Conservation (phyloP, 495 filamentous ascomycete genomes). For the Hypoxylon lienhwacheense region DNA sequence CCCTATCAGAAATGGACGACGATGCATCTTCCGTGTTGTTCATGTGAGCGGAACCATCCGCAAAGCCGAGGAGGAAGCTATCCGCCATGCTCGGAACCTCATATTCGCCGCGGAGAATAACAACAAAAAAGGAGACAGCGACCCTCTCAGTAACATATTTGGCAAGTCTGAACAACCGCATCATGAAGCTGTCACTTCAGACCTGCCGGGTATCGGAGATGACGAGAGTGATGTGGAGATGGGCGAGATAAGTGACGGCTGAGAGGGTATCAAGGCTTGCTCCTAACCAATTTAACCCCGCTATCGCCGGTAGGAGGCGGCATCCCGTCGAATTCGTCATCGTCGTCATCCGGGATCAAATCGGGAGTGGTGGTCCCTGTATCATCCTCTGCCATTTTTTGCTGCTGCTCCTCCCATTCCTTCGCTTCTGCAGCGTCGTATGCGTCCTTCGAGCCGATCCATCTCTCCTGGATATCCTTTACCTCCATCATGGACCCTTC, state of each 20-base stretch:
- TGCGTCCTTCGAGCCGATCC: slow-evolving; percentile 86
- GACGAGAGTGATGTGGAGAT: slow-evolving; percentile 56
- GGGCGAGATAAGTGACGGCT: slow-evolving; percentile 44
- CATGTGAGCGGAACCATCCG: slow-evolving; percentile 91
- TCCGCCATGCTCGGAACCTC: slow-evolving; percentile 70
- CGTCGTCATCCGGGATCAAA: slow-evolving; percentile 39
- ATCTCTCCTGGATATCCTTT: slow-evolving; percentile 89
- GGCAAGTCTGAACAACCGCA: slow-evolving; percentile 33
- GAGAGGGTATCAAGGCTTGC: slow-evolving; percentile 44
- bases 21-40: slow-evolving; percentile 82
- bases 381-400: slow-evolving; percentile 34
- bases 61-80: slow-evolving; percentile 87
- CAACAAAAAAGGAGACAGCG: slow-evolving; percentile 39
- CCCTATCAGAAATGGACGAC: slow-evolving; percentile 56
- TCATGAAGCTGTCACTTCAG: slow-evolving; percentile 48
- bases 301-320: slow-evolving; percentile 38
- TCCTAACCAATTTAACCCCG: slow-evolving; percentile 47
- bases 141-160: slow-evolving; percentile 48
- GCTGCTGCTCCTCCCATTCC: slow-evolving; percentile 63
- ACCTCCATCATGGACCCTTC: slow-evolving; percentile 77
- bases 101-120: slow-evolving; percentile 63
- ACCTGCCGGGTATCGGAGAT: slow-evolving; percentile 44
- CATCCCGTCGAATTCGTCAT: slow-evolving; percentile 42
- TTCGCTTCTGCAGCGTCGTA: slow-evolving; percentile 79
- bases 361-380: slow-evolving; percentile 35